phyloP scores from a whole-genome alignment of 1,284 basidiomycete species.

The Vanrija sp. region DNA sequence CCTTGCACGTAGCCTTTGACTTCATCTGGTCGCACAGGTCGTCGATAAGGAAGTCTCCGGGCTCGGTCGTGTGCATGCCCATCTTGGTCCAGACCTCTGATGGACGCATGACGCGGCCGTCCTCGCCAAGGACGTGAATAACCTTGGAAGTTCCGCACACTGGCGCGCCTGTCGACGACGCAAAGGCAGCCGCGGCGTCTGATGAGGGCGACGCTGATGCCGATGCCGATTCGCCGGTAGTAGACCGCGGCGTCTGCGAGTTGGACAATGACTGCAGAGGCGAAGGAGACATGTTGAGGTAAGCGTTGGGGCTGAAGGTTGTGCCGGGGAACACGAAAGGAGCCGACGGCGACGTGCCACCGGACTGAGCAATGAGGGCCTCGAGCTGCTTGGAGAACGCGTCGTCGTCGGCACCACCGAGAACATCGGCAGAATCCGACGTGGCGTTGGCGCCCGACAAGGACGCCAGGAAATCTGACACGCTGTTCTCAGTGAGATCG shows the following conservation, averaged over 20 bases:
- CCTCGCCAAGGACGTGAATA: conserved; percentile 34
- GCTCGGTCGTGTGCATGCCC: conserved; percentile 25
- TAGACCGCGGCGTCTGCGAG: conserved; percentile 24
- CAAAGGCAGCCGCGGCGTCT: conserved; percentile 16
- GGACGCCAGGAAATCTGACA: conserved; percentile 41
- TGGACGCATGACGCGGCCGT: conserved; percentile 41
- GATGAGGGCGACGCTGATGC: conserved; percentile 19
- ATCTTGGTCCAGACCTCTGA: conserved; percentile 42
- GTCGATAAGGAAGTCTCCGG: conserved; percentile 44
- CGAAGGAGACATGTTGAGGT: conserved; percentile 47
- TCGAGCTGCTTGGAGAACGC: conserved; percentile 35
- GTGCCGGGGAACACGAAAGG: conserved; percentile 19
- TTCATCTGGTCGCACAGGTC: conserved; percentile 48
- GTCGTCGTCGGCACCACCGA: conserved; percentile 25
- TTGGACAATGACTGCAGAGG: conserved; percentile 29
- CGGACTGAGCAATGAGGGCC: conserved; percentile 24
- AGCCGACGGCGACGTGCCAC: conserved; percentile 22
- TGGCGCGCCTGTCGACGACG: conserved; percentile 9
- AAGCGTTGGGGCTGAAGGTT: conserved; percentile 41
- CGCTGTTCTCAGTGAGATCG: conserved; percentile 28
- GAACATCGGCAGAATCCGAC: conserved; percentile 5
- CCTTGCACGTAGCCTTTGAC: conserved; percentile 43
- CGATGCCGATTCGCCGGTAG: conserved; percentile 9
- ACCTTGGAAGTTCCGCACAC: conserved; percentile 14
- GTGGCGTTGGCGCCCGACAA: conserved; percentile 19